Evolutionary conservation across 2,329 filamentous ascomycete species (phyloP).

Genomic region (Alternaria novae-zelandiae): DNA sequence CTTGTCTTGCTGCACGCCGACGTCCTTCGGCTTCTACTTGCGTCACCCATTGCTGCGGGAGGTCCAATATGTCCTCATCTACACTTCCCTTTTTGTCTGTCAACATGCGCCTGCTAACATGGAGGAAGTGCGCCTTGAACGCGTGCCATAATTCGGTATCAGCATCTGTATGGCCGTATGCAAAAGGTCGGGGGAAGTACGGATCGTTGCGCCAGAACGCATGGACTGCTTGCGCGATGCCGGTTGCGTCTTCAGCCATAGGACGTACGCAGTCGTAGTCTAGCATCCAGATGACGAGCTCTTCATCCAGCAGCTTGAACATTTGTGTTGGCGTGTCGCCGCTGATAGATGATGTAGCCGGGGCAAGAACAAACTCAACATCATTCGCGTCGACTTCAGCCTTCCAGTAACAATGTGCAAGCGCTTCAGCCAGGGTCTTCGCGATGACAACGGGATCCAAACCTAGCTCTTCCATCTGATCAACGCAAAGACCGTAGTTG

Average conservation of each 20-base stretch:
- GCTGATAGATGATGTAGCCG: not conserved
- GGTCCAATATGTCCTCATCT: rapidly evolving
- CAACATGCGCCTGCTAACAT: not conserved
- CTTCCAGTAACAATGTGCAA: not conserved
- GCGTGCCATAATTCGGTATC: not conserved
- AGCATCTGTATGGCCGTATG: not conserved
- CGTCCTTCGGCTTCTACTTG: not conserved
- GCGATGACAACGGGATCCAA: not conserved
- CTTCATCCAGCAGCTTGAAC: not conserved
- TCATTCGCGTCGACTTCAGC: not conserved
- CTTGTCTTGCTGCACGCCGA: not conserved
- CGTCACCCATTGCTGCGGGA: not conserved
- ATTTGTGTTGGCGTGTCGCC: not conserved
- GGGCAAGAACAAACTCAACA: not conserved
- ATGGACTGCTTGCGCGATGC: not conserved
- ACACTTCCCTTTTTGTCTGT: not conserved
- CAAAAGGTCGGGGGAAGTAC: not conserved
- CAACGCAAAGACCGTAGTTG: not conserved
- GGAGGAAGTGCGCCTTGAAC: not conserved
- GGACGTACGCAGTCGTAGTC: not conserved
- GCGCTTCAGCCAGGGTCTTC: not conserved
- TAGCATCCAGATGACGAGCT: not conserved
- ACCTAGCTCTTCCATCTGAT: not conserved
- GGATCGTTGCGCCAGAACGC: not conserved
- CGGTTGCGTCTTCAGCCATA: not conserved